These are phyloP conservation scores for Paraleonurus japonicus DNA, from an alignment of 257 asterid genomes.

Conservation along the genomic window DNA sequence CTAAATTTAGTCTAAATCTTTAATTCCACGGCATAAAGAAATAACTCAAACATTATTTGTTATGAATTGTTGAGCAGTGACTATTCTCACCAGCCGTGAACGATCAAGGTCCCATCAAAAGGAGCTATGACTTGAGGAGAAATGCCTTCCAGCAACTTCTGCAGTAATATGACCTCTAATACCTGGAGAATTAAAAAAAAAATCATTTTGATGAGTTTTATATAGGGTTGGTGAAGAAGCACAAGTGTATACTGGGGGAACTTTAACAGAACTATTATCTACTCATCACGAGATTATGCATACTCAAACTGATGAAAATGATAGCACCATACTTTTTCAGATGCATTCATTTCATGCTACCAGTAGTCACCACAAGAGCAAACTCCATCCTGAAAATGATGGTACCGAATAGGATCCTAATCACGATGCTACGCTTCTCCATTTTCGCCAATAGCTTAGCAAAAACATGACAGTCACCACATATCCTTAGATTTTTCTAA, in stretches of 20 bases:
- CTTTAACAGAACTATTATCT: neutral
- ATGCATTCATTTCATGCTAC: conserved; percentile 43
- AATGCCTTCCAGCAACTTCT: conserved; percentile 9
- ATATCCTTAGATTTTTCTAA: conserved; percentile 85
- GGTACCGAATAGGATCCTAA: conserved; percentile 92
- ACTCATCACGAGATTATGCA: neutral
- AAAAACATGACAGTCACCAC: conserved; percentile 27
- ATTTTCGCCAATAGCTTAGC: conserved; percentile 69
- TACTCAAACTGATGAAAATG: conserved; percentile 20
- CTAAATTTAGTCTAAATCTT: neutral
- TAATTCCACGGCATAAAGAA: neutral
- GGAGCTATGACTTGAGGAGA: conserved; percentile 1
- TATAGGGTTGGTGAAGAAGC: no score
- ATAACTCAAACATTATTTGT: neutral
- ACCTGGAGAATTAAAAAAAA: no score
- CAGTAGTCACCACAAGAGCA: conserved; percentile 96
- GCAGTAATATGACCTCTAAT: neutral
- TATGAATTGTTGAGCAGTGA: neutral
- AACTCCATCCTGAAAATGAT: conserved; percentile 75
- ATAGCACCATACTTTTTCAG: conserved; percentile 3
- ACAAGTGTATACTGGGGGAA: no score
- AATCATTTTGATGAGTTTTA: no score
- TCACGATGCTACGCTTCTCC: conserved; percentile 60
- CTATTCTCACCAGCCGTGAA: conserved; percentile 23
- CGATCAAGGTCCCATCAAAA: neutral